A percentile compares a stretch with the other conserved stretches of the same genome.
Conservation (phyloP, 768 basidiomycete genomes). For the Xerocomellus amylosporus region DNA sequence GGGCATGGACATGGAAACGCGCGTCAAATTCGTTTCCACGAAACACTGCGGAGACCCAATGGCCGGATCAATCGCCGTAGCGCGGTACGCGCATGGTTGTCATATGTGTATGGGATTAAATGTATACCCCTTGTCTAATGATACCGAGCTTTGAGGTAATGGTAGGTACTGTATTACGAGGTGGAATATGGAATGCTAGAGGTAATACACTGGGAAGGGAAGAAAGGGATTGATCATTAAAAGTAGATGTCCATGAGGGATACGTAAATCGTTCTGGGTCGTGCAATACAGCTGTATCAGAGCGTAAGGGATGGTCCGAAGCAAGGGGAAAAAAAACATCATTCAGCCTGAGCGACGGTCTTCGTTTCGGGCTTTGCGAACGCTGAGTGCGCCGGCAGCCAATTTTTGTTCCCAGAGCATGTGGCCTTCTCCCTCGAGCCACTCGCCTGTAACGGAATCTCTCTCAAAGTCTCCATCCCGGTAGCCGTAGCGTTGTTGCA, state of each 20-base stretch:
- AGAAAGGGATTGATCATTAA: conserved; percentile 16
- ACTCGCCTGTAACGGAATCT: conserved; percentile 58
- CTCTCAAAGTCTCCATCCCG: conserved; percentile 85
- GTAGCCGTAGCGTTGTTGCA: conserved; percentile 73
- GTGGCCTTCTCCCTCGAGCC: conserved; percentile 67
- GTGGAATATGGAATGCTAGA: conserved; percentile 18
- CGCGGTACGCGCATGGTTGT: conserved; percentile 6
- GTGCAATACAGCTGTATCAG: conserved; percentile 14
- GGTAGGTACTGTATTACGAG: conserved; percentile 23
- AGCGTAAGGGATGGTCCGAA: conserved; percentile 3
- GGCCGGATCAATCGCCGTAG: conserved; percentile 19
- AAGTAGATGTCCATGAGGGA: conserved; percentile 18
- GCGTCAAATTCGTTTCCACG: conserved; percentile 18
- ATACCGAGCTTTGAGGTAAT: conserved; percentile 18
- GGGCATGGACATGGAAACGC: conserved; percentile 17
- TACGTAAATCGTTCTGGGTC: conserved; percentile 26
- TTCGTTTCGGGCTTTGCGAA: conserved; percentile 36
- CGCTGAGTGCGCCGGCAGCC: conserved; percentile 35
- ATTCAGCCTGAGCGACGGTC: conserved; percentile 35
- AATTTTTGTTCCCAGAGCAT: conserved; percentile 60
- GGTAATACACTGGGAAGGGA: conserved; percentile 17
- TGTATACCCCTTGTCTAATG: conserved; percentile 14
- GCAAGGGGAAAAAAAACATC: not conserved
- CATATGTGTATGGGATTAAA: conserved; percentile 12
- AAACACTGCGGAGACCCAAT: not conserved